Conservation (phyloP, 805 yeast genomes). For the Suhomyces pyralidae region DNA sequence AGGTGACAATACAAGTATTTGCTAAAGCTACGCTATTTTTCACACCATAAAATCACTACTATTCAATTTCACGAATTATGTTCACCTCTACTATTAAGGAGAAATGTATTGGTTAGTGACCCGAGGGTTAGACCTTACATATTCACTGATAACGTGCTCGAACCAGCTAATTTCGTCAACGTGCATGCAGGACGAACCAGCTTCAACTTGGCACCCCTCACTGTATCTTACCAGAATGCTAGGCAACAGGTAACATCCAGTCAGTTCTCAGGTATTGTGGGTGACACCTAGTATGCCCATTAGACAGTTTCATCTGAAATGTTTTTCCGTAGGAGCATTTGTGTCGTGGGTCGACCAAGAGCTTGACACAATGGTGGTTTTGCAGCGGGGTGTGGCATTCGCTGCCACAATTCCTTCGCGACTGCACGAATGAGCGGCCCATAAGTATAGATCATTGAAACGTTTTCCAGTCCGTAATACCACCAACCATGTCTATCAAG, state of each 20-base stretch:
- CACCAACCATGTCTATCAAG: constrained; percentile 1
- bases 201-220: background rate
- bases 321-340: background rate
- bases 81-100: no score
- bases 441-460: background rate
- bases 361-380: background rate
- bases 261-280: background rate
- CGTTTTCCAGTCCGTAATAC: background rate
- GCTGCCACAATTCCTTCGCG: background rate
- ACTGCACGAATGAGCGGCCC: background rate
- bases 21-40: no score
- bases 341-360: background rate
- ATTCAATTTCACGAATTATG: no score
- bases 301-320: background rate
- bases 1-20: no score
- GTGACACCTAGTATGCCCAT: background rate
- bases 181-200: background rate
- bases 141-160: background rate
- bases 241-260: background rate
- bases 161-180: background rate
- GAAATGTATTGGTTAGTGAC: background rate
- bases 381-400: background rate
- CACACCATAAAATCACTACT: no score
- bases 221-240: background rate
- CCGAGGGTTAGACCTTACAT: background rate